These are phyloP conservation scores for Penicillium samsonianum DNA, from an alignment of 495 filamentous ascomycete species.

Conservation along the genomic window DNA sequence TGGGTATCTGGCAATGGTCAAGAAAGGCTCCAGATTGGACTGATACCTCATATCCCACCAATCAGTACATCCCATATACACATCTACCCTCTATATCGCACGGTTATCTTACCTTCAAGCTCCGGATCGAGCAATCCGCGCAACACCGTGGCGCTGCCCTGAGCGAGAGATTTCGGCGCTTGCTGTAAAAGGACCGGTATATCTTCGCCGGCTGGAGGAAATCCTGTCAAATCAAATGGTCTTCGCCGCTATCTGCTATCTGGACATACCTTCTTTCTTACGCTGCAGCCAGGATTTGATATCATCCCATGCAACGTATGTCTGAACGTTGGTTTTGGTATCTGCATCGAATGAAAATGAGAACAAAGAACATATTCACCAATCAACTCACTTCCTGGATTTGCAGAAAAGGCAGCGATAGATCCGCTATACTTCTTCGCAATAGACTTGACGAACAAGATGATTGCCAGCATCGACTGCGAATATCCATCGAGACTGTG, in stretches of 20 bases:
- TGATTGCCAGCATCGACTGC: slow-evolving; percentile 33
- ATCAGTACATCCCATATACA: background rate
- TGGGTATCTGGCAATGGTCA: slow-evolving; percentile 33
- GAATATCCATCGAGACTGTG: slow-evolving; percentile 29
- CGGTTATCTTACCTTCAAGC: slow-evolving; percentile 23
- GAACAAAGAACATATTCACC: background rate
- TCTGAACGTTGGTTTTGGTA: slow-evolving; percentile 25
- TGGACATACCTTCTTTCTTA: slow-evolving; percentile 24
- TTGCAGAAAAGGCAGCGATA: slow-evolving; percentile 25
- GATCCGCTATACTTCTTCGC: slow-evolving; percentile 14
- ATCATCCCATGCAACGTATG: slow-evolving; percentile 20
- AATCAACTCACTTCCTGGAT: slow-evolving; percentile 27
- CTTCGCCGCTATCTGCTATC: background rate
- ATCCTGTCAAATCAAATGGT: background rate
- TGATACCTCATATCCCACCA: slow-evolving; percentile 1
- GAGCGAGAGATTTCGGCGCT: slow-evolving; percentile 23
- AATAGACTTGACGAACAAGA: slow-evolving; percentile 28
- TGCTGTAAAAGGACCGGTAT: slow-evolving; percentile 26
- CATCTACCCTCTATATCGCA: background rate
- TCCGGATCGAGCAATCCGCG: slow-evolving; percentile 29
- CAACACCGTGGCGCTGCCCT: slow-evolving; percentile 25
- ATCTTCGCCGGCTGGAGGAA: slow-evolving; percentile 20
- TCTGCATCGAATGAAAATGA: slow-evolving; percentile 14
- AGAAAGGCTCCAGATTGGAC: slow-evolving; percentile 33
- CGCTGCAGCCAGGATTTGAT: slow-evolving; percentile 26